A percentile compares a stretch with the other conserved stretches of the same genome.
Conservation (phyloP, 345 rosid genomes). For the Conringia planisiliqua region DNA sequence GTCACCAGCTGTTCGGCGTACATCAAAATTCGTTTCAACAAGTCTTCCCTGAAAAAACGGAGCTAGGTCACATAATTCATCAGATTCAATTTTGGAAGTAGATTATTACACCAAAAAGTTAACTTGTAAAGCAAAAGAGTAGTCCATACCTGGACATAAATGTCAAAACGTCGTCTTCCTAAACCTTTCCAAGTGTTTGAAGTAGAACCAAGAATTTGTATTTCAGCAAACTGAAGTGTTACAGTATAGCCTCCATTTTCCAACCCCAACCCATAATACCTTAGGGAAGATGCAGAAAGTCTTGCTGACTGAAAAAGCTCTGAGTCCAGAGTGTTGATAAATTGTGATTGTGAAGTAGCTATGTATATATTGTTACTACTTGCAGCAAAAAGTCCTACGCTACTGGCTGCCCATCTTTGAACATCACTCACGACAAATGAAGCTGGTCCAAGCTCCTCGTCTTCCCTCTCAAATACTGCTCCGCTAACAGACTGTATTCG, state of each 20-base stretch:
- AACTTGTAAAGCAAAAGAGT: neutral
- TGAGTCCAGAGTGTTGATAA: constrained; percentile 34
- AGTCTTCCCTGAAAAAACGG: constrained; percentile 35
- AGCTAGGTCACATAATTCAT: neutral
- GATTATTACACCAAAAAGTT: neutral
- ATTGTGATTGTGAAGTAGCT: constrained; percentile 26
- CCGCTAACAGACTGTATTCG: constrained; percentile 35
- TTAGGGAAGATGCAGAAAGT: constrained; percentile 38
- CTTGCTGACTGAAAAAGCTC: constrained; percentile 43
- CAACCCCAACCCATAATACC: constrained; percentile 40
- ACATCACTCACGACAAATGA: constrained; percentile 44
- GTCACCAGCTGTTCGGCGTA: constrained; percentile 39
- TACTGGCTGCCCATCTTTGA: constrained; percentile 55
- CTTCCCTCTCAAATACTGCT: constrained; percentile 46
- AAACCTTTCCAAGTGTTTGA: constrained; percentile 36
- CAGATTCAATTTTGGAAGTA: neutral
- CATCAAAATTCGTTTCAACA: constrained; percentile 48
- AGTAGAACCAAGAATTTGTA: constrained; percentile 10
- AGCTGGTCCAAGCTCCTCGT: constrained; percentile 54
- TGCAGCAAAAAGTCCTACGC: constrained; percentile 40
- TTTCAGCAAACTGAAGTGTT: constrained; percentile 28
- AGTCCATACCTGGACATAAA: constrained; percentile 46
- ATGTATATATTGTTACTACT: constrained; percentile 23
- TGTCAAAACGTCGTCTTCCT: constrained; percentile 47
- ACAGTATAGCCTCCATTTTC: constrained; percentile 32